Evolutionary conservation across 208 protist genomes (phyloP).

Genomic region (Leishmania turanica): DNA sequence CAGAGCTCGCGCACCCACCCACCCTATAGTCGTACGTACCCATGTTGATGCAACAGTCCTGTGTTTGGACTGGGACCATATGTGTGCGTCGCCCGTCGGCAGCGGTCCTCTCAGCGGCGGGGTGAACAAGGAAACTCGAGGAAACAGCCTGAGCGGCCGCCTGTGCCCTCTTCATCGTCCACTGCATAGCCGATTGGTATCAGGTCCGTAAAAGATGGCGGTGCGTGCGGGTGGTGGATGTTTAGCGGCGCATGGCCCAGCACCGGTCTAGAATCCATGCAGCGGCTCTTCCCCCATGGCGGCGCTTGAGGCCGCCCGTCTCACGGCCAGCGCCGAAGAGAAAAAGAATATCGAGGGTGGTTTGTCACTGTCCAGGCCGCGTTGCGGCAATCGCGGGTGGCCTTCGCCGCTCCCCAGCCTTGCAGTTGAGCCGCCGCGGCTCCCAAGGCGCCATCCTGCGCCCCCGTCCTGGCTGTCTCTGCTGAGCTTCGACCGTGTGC

Average conservation of each 20-base stretch:
- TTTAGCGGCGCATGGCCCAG: neutral
- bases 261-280: neutral
- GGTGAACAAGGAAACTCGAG: neutral
- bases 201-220: no score
- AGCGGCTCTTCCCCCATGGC: neutral
- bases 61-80: neutral
- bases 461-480: no score
- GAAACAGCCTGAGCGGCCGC: neutral
- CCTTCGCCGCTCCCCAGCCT: neutral
- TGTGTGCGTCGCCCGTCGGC: neutral
- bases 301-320: neutral
- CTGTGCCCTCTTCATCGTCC: neutral
- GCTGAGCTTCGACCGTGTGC: no score
- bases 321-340: neutral
- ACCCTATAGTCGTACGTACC: neutral
- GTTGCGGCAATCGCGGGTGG: neutral
- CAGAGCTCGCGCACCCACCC: no score
- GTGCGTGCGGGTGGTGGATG: neutral
- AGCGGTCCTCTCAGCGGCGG: neutral
- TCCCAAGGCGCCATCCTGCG: neutral
- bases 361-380: neutral
- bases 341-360: neutral
- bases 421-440: neutral
- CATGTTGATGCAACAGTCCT: neutral
- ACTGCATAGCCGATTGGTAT: no score